Evolutionary conservation across 2,329 filamentous ascomycete species (phyloP).

Genomic region (Alternaria hordeiaustralica): DNA sequence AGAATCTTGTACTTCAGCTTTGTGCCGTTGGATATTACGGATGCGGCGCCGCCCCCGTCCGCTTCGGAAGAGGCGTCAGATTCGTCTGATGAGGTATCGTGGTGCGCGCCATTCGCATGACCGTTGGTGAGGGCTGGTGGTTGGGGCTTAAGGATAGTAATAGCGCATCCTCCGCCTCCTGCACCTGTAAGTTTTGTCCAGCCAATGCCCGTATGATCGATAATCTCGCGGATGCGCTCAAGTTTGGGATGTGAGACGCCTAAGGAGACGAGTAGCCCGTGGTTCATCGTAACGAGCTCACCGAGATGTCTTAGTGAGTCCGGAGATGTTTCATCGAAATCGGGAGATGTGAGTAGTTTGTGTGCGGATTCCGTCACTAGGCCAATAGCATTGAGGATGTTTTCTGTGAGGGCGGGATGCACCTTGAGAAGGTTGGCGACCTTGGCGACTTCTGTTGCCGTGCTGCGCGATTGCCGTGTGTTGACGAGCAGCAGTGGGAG

Average conservation of each 20-base stretch:
- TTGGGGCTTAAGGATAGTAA: slow-evolving; percentile 81
- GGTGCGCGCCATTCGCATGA: slow-evolving; percentile 31
- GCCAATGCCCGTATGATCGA: slow-evolving; percentile 83
- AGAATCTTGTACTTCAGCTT: slow-evolving; percentile 55
- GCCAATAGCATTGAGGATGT: slow-evolving; percentile 86
- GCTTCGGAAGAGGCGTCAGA: slow-evolving; percentile 34
- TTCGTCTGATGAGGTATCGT: slow-evolving; percentile 30
- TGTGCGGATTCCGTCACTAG: slow-evolving; percentile 68
- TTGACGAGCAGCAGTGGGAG: slow-evolving; percentile 89
- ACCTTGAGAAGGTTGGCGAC: slow-evolving; percentile 74
- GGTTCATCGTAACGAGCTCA: slow-evolving; percentile 90
- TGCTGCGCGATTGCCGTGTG: slow-evolving; percentile 86
- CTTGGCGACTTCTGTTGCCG: slow-evolving; percentile 83
- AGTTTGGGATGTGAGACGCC: slow-evolving; percentile 94
- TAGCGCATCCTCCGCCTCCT: slow-evolving; percentile 93
- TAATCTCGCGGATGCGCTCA: slow-evolving; percentile 86
- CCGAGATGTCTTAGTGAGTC: slow-evolving; percentile 76
- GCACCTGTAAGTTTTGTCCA: slow-evolving; percentile 98
- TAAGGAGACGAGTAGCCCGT: slow-evolving; percentile 86
- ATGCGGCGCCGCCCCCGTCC: slow-evolving; percentile 35
- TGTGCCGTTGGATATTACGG: slow-evolving; percentile 40
- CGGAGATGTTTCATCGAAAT: slow-evolving; percentile 71
- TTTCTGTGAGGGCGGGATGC: slow-evolving; percentile 78
- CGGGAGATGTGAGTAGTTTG: slow-evolving; percentile 61
- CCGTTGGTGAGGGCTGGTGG: slow-evolving; percentile 54